Percentiles rank a stretch among this genome's conserved stretches.
Conservation (phyloP, 2,329 filamentous ascomycete genomes). For the Penicillium brasilianum region DNA sequence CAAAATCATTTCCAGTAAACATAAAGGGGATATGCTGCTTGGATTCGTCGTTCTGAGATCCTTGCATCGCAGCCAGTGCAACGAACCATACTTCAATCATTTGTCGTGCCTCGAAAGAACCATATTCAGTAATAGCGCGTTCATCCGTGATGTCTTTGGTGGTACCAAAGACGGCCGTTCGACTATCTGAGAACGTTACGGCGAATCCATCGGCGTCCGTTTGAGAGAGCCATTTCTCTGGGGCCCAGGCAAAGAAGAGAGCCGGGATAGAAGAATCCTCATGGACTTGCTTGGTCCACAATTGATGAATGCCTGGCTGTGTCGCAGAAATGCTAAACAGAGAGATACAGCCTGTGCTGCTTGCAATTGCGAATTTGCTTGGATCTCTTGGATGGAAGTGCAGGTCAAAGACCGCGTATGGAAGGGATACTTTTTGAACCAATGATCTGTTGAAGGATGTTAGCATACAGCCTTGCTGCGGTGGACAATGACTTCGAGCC, state of each 20-base stretch:
- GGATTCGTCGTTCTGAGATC: background rate
- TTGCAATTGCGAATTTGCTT: constrained; percentile 72
- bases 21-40: constrained; percentile 31
- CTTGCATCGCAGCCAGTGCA: constrained; percentile 34
- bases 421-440: constrained; percentile 65
- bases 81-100: constrained; percentile 50
- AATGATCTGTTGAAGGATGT: too few species aligned
- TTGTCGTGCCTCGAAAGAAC: constrained; percentile 36
- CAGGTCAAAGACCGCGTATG: constrained; percentile 80
- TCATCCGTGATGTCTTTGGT: constrained; percentile 32
- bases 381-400: constrained; percentile 70
- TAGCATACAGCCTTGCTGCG: too few species aligned
- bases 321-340: constrained; percentile 41
- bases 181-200: constrained; percentile 72
- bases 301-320: constrained; percentile 38
- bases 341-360: constrained; percentile 65
- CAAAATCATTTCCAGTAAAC: constrained; percentile 49
- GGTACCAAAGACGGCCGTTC: constrained; percentile 62
- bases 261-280: constrained; percentile 65
- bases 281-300: constrained; percentile 56
- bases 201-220: constrained; percentile 59
- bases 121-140: constrained; percentile 29
- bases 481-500: too few species aligned
- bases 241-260: constrained; percentile 76
- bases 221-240: constrained; percentile 43